These are phyloP conservation scores for Aspergillus ruber DNA, from an alignment of 2,329 filamentous ascomycete genomes.

Conservation along the genomic window DNA sequence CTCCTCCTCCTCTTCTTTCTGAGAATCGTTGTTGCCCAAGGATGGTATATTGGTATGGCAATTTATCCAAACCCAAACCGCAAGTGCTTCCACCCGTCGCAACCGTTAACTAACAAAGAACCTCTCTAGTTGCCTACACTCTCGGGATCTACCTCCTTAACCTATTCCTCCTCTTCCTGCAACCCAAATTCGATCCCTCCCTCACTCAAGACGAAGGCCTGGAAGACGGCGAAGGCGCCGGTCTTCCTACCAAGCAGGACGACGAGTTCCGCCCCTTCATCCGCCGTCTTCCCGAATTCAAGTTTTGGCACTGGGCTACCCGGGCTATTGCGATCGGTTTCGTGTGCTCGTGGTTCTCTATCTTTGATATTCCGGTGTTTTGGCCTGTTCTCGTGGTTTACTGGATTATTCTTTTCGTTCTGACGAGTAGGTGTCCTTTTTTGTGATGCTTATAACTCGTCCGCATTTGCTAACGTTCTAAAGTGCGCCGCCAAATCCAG, in stretches of 20 bases:
- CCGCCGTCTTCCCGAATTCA: slow-evolving; percentile 92
- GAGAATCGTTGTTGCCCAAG: slow-evolving; percentile 84
- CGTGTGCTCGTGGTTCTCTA: slow-evolving; percentile 80
- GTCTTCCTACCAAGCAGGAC: slow-evolving; percentile 85
- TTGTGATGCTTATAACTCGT: not conserved
- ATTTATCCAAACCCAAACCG: not conserved
- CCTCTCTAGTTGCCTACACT: slow-evolving; percentile 74
- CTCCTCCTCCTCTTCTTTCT: slow-evolving; percentile 76
- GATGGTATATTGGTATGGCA: slow-evolving; percentile 90
- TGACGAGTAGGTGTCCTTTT: slow-evolving; percentile 69
- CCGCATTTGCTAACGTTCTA: slow-evolving; percentile 6
- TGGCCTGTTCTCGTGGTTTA: slow-evolving; percentile 98
- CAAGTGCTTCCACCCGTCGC: not conserved
- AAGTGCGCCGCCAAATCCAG: slow-evolving; percentile 98
- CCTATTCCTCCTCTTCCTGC: slow-evolving; percentile 96
- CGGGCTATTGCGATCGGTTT: slow-evolving; percentile 78
- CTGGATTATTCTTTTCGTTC: slow-evolving; percentile 91
- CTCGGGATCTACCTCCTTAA: slow-evolving; percentile 98
- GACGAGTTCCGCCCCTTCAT: slow-evolving; percentile 99
- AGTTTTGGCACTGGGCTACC: slow-evolving; percentile 98
- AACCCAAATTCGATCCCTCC: slow-evolving; percentile 97
- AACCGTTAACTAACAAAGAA: slow-evolving; percentile 2
- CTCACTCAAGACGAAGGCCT: slow-evolving; percentile 93
- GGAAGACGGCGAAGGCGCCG: slow-evolving; percentile 76
- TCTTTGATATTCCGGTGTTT: slow-evolving; percentile 97